Evolutionary conservation across 2,329 filamentous ascomycete genomes (phyloP).

Genomic region (Ceratocystis colombiana): DNA sequence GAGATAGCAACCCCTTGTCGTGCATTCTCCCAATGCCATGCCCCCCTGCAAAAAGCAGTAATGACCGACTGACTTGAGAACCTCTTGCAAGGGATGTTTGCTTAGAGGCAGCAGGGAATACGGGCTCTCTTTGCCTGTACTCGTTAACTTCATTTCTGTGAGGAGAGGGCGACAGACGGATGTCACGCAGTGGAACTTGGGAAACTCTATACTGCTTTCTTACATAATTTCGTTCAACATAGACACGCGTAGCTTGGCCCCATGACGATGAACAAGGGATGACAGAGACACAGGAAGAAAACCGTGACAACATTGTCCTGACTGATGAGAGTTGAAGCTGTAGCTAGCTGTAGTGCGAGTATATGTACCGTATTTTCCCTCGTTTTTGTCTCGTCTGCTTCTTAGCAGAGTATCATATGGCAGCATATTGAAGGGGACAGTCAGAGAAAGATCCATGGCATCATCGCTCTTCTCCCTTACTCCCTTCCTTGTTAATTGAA

Average conservation of each 20-base stretch:
- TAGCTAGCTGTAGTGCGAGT: slow-evolving; percentile 7
- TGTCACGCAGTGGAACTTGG: background rate
- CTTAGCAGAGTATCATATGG: too few relatives aligned
- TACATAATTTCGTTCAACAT: background rate
- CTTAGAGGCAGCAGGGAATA: background rate
- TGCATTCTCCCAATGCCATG: background rate
- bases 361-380: background rate
- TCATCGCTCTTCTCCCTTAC: too few relatives aligned
- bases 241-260: slow-evolving; percentile 5
- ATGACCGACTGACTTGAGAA: background rate
- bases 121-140: too few relatives aligned
- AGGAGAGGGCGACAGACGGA: too few relatives aligned
- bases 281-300: background rate
- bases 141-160: too few relatives aligned
- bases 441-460: too few relatives aligned
- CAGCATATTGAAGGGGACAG: too few relatives aligned
- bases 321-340: background rate
- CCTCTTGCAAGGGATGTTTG: background rate
- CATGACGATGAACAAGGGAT: background rate
- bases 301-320: background rate
- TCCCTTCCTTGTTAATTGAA: background rate
- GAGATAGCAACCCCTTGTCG: background rate
- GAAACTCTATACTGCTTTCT: background rate
- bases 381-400: background rate
- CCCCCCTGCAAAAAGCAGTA: background rate